Conservation (phyloP, 1,139 yeast species). For the Debaryomyces subglobosus region DNA sequence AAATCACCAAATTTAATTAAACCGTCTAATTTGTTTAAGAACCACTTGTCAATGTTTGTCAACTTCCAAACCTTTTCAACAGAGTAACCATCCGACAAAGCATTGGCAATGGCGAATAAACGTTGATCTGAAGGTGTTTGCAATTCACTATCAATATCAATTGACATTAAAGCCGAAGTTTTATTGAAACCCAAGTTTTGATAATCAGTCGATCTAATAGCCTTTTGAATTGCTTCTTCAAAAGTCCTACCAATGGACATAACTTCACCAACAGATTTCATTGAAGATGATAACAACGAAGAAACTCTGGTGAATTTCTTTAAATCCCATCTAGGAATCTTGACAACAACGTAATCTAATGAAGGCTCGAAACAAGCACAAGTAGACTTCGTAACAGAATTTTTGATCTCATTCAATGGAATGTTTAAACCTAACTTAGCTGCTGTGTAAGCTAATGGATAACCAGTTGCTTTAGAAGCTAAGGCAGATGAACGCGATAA, state of each 20-base stretch:
- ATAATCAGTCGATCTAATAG: conserved; percentile 94
- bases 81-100: conserved; percentile 79
- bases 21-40: conserved; percentile 80
- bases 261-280: conserved; percentile 99
- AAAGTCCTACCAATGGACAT: conserved; percentile 98
- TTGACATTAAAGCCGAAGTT: conserved; percentile 84
- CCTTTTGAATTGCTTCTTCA: conserved; percentile 98
- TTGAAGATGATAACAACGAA: conserved; percentile 83
- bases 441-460: conserved; percentile 97
- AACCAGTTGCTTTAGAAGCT: conserved; percentile 98
- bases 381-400: conserved; percentile 92
- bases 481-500: conserved; percentile 96
- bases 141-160: conserved; percentile 87
- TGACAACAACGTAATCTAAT: conserved; percentile 93
- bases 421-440: conserved; percentile 95
- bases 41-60: conserved; percentile 97
- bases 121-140: conserved; percentile 97
- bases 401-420: conserved; percentile 88
- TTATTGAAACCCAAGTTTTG: conserved; percentile 92
- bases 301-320: conserved; percentile 94
- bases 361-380: conserved; percentile 99
- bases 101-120: conserved; percentile 95
- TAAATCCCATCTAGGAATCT: conserved; percentile 99
- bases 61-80: conserved; percentile 91
- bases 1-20: conserved; percentile 70